Evolutionary conservation across 257 asterid species (phyloP).

Genomic region (Solanum chilense): DNA sequence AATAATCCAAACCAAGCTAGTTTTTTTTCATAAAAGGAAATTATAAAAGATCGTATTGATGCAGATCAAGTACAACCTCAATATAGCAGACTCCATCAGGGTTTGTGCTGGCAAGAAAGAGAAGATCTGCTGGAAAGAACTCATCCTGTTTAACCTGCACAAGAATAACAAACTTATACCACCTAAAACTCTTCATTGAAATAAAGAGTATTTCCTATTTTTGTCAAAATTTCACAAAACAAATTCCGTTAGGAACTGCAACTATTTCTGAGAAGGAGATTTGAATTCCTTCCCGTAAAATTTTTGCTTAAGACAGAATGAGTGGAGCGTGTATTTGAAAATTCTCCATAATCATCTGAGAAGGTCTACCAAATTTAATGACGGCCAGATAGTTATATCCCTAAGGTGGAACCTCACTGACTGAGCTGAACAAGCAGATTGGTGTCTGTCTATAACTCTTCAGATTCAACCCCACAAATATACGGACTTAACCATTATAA

Average conservation of each 20-base stretch:
- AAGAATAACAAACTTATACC: background rate
- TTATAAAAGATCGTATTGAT: background rate
- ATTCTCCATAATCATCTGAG: background rate
- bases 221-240: background rate
- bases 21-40: background rate
- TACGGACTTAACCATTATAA: background rate
- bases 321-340: background rate
- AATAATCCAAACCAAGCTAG: background rate
- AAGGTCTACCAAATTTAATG: background rate
- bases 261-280: background rate
- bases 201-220: background rate
- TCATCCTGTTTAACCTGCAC: slow-evolving; percentile 90
- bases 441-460: background rate
- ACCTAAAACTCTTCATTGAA: background rate
- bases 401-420: background rate
- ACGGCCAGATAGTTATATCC: background rate
- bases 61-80: slow-evolving; percentile 57
- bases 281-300: background rate
- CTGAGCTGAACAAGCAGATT: background rate
- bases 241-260: background rate
- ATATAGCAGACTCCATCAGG: slow-evolving; percentile 93
- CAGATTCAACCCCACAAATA: background rate
- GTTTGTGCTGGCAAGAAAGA: slow-evolving; percentile 92
- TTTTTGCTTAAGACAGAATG: background rate
- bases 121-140: slow-evolving; percentile 90